These are phyloP conservation scores for Penicillium crustosum DNA, from an alignment of 2,329 filamentous ascomycete genomes.

Conservation along the genomic window DNA sequence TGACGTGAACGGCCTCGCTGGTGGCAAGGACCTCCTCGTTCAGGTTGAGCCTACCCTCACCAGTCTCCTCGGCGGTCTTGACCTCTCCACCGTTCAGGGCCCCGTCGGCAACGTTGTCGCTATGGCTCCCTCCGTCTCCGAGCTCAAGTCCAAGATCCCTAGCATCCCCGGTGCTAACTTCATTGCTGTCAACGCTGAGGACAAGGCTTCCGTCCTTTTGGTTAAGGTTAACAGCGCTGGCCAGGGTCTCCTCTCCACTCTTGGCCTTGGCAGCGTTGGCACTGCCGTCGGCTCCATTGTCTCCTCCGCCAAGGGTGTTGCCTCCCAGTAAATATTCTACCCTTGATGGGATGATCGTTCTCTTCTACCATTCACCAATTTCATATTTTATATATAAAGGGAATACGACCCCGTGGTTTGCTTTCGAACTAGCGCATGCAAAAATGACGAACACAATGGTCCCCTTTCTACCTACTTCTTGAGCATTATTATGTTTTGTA, in stretches of 20 bases:
- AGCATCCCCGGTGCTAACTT: slow-evolving; percentile 14
- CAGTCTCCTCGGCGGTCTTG: slow-evolving; percentile 13
- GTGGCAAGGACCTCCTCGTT: too few species aligned
- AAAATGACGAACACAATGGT: background rate
- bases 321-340: slow-evolving; percentile 15
- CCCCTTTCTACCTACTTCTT: background rate
- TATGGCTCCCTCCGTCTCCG: slow-evolving; percentile 10
- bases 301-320: slow-evolving; percentile 4
- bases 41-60: slow-evolving; percentile 5
- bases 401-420: background rate
- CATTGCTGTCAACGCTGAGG: slow-evolving; percentile 17
- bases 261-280: too few species aligned
- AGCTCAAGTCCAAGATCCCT: slow-evolving; percentile 14
- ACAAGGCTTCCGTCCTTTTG: slow-evolving; percentile 17
- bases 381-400: background rate
- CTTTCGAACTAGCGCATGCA: background rate
- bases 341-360: slow-evolving; percentile 22
- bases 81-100: slow-evolving; percentile 16
- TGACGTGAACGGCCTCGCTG: background rate
- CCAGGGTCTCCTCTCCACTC: too few species aligned
- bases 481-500: background rate
- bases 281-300: slow-evolving; percentile 19
- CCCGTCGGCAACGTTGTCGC: slow-evolving; percentile 21
- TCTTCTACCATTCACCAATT: slow-evolving; percentile 13
- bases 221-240: slow-evolving; percentile 15